Base-by-base conservation (phyloP, 352 stramenopile species). In the Aphanomyces euteiches region DNA sequence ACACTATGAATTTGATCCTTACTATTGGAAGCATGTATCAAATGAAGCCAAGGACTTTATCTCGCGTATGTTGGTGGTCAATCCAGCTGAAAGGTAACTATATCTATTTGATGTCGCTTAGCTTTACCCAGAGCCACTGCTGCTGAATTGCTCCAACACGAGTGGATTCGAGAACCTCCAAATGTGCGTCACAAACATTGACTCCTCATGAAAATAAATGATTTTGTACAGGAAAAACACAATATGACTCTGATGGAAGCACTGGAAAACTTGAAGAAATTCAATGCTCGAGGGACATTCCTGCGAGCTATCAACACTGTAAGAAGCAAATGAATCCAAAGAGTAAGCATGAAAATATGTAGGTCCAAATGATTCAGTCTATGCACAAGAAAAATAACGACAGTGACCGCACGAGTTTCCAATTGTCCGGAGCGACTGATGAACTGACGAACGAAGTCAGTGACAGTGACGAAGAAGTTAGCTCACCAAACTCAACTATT, bases 11-110 rank as follows among this genome's bases (percentile, higher is more conserved):
- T 98, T 98, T 69, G 93, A 98, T 71, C 88, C 90, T 17, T 92
- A 97, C 17, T 98, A 98, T 78, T 98, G 94, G 94, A 87, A 92
- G 72, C 83, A 96, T 71, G 90, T 98, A 10, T 97, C 88, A 38
- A 87, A 94, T 47, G 85, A 97, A 59, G 96, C 92, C 56, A 98
- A 98, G 77, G 92, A 98, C 66, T 79, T 98, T 34, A 98, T 98
- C 69, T 83, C 76, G 17, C 83, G 87, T 72, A 90, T 98, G 77
- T 85, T 98, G 4, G 77, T 97, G 3, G 80, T 97, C 19, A 85
- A 99, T 77, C 89, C 91, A n/a, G 76, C 87, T 13, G 79, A 98
- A 71, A 80, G 96, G 84, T 94, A 63, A 50, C 76, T 72, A 19
- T 2, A 19, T 10, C 19, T 56, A 66, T 47, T 47, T 19, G 36